Base-by-base conservation (phyloP, 177 flowering plant genomes). In the Vitis hybrid region DNA sequence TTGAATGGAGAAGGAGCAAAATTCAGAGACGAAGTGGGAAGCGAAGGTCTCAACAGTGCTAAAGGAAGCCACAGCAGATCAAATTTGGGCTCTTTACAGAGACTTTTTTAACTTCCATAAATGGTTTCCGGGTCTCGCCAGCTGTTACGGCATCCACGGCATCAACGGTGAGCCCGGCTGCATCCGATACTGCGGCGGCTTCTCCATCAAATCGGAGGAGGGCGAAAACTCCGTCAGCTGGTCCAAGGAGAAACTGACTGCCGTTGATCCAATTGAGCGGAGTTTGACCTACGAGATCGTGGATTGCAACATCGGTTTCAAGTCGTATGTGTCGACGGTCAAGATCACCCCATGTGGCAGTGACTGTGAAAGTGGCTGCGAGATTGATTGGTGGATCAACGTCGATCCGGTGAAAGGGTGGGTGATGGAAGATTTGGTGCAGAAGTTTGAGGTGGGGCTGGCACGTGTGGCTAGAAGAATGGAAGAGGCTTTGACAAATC, bases 101-200 rank as follows among this genome's bases (percentile, higher is more conserved):
- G 91, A 90, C 57, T 90, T 87, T 76, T 88, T 80, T 79, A 83
- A 80, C 76, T 47, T 88, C 3, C 79, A 83, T 77, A 86, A 85
- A 33, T 90, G 82, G 80, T 80, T 87, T 11, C 86, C 86, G 0
- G 57, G 50, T 19, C 76, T 88, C 3, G 50, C 72, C 49, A 82
- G 67, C 1, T 81, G 87, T 57, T 54, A 80, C 20, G 82, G 81
- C 47, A 17, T 87, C 62, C 71, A 81, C 13, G 92, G 92, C 11
- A 20, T 49, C 19, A 73, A 78, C 64, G 89, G 89, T 3, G 79
- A 86, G 78, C 78, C 80, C 0, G 90, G 90, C 8, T 80, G 79
- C 72, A 70, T 87, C 80, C 28, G 91, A 0, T 87, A 80, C 76
- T 86, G 87, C 64, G 61, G 75, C 13, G 83, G 81, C 18, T 73